Percentiles rank a stretch among this genome's conserved stretches.
phyloP scores from a whole-genome alignment of 345 rosid species.

The Orychophragmus violaceus region DNA sequence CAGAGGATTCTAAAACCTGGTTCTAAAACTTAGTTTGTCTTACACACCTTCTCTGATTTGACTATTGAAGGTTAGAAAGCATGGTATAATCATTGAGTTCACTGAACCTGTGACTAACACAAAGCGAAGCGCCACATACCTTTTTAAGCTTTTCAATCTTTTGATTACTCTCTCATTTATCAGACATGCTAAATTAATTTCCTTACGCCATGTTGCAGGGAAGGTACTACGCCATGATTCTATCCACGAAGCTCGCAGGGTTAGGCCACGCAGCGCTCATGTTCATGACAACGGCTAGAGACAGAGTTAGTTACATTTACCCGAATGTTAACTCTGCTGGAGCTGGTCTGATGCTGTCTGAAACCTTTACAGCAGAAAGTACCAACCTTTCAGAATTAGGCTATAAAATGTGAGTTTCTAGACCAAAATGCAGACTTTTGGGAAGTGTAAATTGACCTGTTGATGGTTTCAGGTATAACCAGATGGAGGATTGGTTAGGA shows the following conservation, averaged over 20 bases:
- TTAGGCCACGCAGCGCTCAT: constrained; percentile 84
- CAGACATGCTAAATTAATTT: background rate
- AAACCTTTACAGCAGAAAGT: constrained; percentile 61
- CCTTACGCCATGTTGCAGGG: constrained; percentile 33
- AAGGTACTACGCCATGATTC: constrained; percentile 90
- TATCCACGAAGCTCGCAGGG: constrained; percentile 91
- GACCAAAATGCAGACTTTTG: background rate
- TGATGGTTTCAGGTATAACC: constrained; percentile 56
- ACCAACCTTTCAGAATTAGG: constrained; percentile 73
- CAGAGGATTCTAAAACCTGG: too few species aligned
- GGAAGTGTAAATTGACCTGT: background rate
- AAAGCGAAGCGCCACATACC: too few species aligned
- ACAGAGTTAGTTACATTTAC: constrained; percentile 77
- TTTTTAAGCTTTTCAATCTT: background rate
- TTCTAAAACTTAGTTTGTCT: too few species aligned
- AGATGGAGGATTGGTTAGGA: constrained; percentile 86
- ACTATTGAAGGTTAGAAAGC: too few species aligned
- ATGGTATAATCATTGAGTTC: too few species aligned
- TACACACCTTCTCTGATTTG: too few species aligned
- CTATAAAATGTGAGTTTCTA: constrained; percentile 57
- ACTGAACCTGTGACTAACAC: too few species aligned
- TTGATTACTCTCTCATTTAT: background rate
- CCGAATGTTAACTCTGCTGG: constrained; percentile 96
- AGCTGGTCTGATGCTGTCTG: constrained; percentile 73
- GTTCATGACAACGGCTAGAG: constrained; percentile 83